Conservation (phyloP, 108 stramenopile genomes). For the Nitzschia putrida region DNA sequence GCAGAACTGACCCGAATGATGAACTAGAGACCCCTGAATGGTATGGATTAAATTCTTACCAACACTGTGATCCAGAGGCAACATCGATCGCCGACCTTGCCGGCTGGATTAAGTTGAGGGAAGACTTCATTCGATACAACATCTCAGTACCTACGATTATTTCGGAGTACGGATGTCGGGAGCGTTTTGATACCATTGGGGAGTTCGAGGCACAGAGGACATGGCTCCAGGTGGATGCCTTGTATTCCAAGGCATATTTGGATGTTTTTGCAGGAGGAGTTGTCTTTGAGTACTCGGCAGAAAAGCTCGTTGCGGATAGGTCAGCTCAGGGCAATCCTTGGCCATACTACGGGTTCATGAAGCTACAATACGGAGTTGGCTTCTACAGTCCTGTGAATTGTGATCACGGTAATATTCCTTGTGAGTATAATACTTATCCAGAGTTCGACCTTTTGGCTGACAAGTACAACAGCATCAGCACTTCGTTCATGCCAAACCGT, state of each 20-base stretch:
- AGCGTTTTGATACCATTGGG: constrained; percentile 39
- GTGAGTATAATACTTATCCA: constrained; percentile 14
- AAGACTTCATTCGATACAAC: constrained; percentile 15
- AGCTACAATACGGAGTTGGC: constrained; percentile 37
- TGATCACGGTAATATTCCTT: constrained; percentile 7
- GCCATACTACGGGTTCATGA: constrained; percentile 29
- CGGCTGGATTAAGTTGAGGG: constrained; percentile 25
- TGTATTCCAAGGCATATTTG: constrained; percentile 26
- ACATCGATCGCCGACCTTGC: constrained; percentile 11
- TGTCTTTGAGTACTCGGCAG: constrained; percentile 52
- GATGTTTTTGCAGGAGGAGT: constrained; percentile 49
- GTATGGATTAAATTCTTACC: constrained; percentile 50
- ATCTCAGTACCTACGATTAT: constrained; percentile 34
- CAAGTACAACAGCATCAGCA: not conserved
- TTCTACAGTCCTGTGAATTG: constrained; percentile 39
- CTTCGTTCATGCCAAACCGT: not conserved
- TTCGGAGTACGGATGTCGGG: constrained; percentile 50
- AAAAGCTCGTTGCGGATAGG: constrained; percentile 10
- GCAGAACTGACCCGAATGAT: constrained; percentile 35
- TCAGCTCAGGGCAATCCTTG: constrained; percentile 15
- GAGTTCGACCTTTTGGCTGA: constrained; percentile 6
- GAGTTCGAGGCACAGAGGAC: constrained; percentile 46
- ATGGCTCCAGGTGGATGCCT: constrained; percentile 25
- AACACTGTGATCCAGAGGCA: constrained; percentile 36
- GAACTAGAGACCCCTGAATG: constrained; percentile 41